Percentiles rank a stretch among this genome's conserved stretches.
Evolutionary conservation across 2,329 filamentous ascomycete genomes (phyloP).

Genomic region (Basipetospora chlamydospora): DNA sequence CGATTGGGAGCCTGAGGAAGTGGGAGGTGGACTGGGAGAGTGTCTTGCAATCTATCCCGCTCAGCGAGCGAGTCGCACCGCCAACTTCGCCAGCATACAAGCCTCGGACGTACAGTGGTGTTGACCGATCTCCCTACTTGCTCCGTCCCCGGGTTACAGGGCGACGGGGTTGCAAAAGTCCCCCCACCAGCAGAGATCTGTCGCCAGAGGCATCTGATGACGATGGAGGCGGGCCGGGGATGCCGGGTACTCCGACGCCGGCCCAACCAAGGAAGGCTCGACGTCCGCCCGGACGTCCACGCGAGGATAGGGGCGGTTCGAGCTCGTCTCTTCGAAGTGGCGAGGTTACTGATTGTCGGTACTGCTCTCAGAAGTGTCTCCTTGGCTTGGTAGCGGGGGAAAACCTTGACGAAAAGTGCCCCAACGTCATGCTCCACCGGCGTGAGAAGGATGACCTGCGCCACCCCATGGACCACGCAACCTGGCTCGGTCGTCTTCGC

Average conservation of each 20-base stretch:
- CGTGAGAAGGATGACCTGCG: background rate
- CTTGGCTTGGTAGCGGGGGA: background rate
- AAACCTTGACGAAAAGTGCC: background rate
- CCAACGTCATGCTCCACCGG: slow-evolving; percentile 1
- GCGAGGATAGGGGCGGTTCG: background rate
- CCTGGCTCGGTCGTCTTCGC: background rate
- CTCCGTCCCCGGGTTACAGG: background rate
- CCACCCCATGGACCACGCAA: background rate
- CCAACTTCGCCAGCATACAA: background rate
- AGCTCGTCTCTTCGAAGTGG: too few relatives aligned
- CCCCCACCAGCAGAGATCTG: too few relatives aligned
- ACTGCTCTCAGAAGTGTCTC: slow-evolving; percentile 5
- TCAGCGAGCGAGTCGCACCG: background rate
- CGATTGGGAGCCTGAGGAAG: background rate
- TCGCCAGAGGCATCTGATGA: background rate
- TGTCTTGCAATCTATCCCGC: background rate
- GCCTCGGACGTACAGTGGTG: background rate
- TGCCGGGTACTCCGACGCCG: background rate
- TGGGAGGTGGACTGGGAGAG: background rate
- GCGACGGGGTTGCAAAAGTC: too few relatives aligned
- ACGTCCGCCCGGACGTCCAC: too few relatives aligned
- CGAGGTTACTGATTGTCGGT: background rate
- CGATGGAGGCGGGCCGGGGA: background rate
- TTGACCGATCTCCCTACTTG: background rate
- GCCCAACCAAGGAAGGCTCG: too few relatives aligned